phyloP scores from a whole-genome alignment of 139 green algal genomes.

The Raphidocelis subcapitata region DNA sequence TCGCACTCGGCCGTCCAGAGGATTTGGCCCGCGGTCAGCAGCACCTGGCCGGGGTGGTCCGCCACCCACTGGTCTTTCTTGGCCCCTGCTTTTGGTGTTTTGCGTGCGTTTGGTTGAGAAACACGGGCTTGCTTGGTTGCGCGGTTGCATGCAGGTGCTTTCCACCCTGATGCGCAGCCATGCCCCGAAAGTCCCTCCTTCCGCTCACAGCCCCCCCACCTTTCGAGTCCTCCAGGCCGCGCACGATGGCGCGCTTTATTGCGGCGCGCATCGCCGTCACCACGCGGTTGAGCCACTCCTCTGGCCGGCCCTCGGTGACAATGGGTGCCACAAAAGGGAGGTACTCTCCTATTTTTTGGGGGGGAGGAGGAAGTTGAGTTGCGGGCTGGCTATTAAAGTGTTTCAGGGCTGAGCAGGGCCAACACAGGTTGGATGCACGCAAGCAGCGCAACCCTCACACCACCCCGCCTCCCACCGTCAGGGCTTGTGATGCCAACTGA shows the following conservation, averaged over 20 bases:
- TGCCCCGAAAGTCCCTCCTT: background rate
- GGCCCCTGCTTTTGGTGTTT: constrained; percentile 22
- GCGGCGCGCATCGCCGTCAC: constrained; percentile 86
- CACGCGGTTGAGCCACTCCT: constrained; percentile 88
- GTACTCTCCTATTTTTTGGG: constrained; percentile 57
- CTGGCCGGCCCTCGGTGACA: constrained; percentile 74
- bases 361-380: too few species aligned
- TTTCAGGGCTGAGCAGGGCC: too few species aligned
- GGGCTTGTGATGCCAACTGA: constrained; percentile 64
- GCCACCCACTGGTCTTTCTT: constrained; percentile 92
- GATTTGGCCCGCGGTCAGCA: constrained; percentile 89
- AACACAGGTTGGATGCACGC: too few species aligned
- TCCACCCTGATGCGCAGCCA: background rate
- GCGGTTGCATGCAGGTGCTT: background rate
- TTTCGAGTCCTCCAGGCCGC: constrained; percentile 69
- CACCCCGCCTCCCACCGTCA: too few species aligned
- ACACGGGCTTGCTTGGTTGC: background rate
- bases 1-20: constrained; percentile 89
- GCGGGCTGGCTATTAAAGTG: too few species aligned
- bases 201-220: background rate
- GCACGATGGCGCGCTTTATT: constrained; percentile 80
- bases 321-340: constrained; percentile 67
- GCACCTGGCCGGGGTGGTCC: constrained; percentile 82
- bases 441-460: too few species aligned
- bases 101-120: background rate